phyloP scores from a whole-genome alignment of 176 grass and related monocot species.

The Lolium rigidum region DNA sequence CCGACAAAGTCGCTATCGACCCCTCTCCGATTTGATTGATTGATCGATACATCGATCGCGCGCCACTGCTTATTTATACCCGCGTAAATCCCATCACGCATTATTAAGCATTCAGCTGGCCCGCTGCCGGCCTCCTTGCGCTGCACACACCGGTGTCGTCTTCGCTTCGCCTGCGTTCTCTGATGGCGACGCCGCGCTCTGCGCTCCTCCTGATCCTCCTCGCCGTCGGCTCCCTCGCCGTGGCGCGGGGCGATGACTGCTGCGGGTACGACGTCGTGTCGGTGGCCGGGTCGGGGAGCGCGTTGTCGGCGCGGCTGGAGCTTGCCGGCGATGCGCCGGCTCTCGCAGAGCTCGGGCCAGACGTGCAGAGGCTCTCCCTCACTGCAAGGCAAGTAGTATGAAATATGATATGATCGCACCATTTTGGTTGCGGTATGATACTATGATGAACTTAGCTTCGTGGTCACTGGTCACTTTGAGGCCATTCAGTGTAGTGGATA shows the following conservation, averaged over 20 bases:
- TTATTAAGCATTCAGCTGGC: not conserved
- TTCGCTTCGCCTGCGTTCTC: too few species aligned
- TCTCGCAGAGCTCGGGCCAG: constrained; percentile 43
- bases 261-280: constrained; percentile 58
- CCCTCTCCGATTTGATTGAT: not conserved
- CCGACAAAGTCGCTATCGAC: constrained; percentile 4
- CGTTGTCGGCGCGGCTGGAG: constrained; percentile 54
- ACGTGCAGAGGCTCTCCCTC: constrained; percentile 50
- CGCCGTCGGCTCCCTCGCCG: not conserved
- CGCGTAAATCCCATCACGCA: not conserved
- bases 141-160: not conserved
- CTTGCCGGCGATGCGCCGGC: constrained; percentile 28
- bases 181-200: constrained; percentile 17
- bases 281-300: not conserved
- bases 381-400: constrained; percentile 63
- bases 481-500: not conserved
- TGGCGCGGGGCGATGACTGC: not conserved
- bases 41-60: not conserved
- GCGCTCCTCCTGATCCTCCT: constrained; percentile 5
- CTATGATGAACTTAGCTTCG: not conserved
- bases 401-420: too few species aligned
- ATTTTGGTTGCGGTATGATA: not conserved
- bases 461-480: too few species aligned
- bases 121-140: not conserved
- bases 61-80: not conserved